Base-by-base conservation (phyloP, 345 rosid genomes). In the Gynandropsis gynandra region DNA sequence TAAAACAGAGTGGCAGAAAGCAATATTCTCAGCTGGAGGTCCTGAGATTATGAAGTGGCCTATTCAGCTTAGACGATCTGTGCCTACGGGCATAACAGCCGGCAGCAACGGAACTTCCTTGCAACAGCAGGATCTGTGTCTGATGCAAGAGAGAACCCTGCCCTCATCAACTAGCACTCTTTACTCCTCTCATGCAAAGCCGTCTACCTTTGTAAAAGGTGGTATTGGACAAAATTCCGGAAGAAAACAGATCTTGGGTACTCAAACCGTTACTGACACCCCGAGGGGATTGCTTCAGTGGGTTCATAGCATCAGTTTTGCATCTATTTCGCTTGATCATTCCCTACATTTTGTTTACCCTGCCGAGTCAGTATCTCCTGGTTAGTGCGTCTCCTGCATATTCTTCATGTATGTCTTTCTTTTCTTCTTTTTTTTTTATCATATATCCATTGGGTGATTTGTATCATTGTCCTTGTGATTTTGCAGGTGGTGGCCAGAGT, bases 21-120 rank as follows among this genome's bases (percentile, higher is more conserved):
- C 99, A 52, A 81, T 93, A 63, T 82, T 82, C 74, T 74, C 95
- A 11, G 93, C 82, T 59, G 93, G 89, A 37, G 95, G 89, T 33
- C 76, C 95, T 37, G 99, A 93, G 67, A 62, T 83, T 71, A 93
- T 85, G 70, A 88, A 78, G 71, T 93, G 99, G 99, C 83, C 95
- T 9, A 62, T 83, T 61, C 99, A 93, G 72, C 80, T 88, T 46
- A 83, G 97, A 17, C 80, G 89, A 64, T 78, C 95, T 52, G 73
- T 72, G n/a, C 80, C 86, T 60, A 87, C 83, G 52, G 96, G 97
- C 45, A 73, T 84, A 79, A 68, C 85, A 52, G 56, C 80, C 55
- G 73, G 69, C 62, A 66, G 74, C 65, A 88, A 77, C 36, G 95
- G 99, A 24, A 41, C 83, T 62, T 74, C 94, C 37, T 67, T 87